Conservation (phyloP, 352 stramenopile species). For the Globisporangium yorkense region DNA sequence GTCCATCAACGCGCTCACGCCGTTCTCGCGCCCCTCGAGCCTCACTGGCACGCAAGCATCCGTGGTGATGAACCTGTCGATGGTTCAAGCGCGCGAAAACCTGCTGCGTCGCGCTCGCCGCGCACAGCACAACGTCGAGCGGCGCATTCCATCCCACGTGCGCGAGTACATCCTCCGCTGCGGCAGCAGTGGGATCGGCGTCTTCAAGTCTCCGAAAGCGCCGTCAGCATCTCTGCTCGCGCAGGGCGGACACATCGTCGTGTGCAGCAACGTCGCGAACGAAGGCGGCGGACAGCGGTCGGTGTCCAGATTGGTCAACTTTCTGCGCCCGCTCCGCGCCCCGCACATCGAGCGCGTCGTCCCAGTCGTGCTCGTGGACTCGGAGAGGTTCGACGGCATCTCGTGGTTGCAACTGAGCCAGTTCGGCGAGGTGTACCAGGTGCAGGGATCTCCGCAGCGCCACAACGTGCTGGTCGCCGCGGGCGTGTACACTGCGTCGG, state of each 20-base stretch:
- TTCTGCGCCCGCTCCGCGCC: constrained; percentile 64
- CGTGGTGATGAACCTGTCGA: constrained; percentile 21
- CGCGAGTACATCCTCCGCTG: constrained; percentile 55
- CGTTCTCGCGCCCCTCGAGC: constrained; percentile 24
- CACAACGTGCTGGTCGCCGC: constrained; percentile 63
- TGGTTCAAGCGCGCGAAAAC: constrained; percentile 34
- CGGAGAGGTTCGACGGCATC: constrained; percentile 51
- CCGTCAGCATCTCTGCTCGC: constrained; percentile 38
- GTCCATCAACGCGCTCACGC: constrained; percentile 46
- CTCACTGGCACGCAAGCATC: constrained; percentile 14
- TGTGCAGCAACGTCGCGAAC: constrained; percentile 72
- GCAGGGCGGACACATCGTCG: constrained; percentile 65
- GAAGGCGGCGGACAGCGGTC: constrained; percentile 54
- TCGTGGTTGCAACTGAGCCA: constrained; percentile 63
- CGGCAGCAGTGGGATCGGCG: constrained; percentile 18
- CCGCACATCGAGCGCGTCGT: constrained; percentile 60
- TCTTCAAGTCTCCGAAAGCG: constrained; percentile 28
- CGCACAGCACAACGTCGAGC: constrained; percentile 69
- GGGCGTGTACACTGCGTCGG: constrained; percentile 75
- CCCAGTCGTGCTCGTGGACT: constrained; percentile 73
- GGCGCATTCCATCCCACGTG: constrained; percentile 51
- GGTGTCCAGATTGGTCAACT: constrained; percentile 64
- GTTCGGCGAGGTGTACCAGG: constrained; percentile 76
- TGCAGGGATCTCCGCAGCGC: constrained; percentile 67
- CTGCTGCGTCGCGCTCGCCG: constrained; percentile 43